Base-by-base conservation (phyloP, 2,329 filamentous ascomycete species). In the Exophiala phaeomuriformis region DNA sequence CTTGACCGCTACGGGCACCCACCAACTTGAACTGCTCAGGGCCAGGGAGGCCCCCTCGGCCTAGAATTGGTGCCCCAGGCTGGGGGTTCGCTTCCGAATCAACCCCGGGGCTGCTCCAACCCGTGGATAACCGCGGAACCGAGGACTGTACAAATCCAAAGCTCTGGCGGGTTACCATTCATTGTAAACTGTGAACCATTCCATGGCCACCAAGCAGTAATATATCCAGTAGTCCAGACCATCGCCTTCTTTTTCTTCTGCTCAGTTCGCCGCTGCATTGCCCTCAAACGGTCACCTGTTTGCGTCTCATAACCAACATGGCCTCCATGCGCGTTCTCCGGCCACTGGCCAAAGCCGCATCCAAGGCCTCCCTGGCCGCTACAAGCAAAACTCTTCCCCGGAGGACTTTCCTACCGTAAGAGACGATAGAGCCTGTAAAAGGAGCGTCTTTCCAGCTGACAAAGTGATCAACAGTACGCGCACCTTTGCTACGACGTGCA, bases 281-380 rank as follows among this genome's bases (percentile, higher is more conserved):
- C 36, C 6, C 4, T 39, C 19, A 19, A 19, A 19, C 19, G 19
- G 19, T 19, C 19, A 19, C 19, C 19, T 19, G 19, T 19, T 19
- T 19, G 19, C 19, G 35, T 8, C 35, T 49, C 47, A 9, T 9
- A 4, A 49, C 32, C 59, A 66, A 47, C 47, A 79, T 79, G 76
- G 73, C 75, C 52, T 73, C 74, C 44, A 68, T 78, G 60, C 75
- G 73, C 61, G 67, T 68, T 12, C 63, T 77, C 63, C 72, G 75
- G 56, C 73, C 75, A 48, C 58, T 57, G 51, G 56, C 51, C 35
- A 58, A 57, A 49, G 51, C 58, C 35, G 46, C 48, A 30, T 43
- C 29, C 46, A 52, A 55, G 30, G n/a, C 47, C 12, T 28, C 52
- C 42, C 39, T 49, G 5, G 41, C 41, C 27, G 19, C 53, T 19